Conservation (phyloP, 1,284 basidiomycete species). For the Anthracocystis setariae region DNA sequence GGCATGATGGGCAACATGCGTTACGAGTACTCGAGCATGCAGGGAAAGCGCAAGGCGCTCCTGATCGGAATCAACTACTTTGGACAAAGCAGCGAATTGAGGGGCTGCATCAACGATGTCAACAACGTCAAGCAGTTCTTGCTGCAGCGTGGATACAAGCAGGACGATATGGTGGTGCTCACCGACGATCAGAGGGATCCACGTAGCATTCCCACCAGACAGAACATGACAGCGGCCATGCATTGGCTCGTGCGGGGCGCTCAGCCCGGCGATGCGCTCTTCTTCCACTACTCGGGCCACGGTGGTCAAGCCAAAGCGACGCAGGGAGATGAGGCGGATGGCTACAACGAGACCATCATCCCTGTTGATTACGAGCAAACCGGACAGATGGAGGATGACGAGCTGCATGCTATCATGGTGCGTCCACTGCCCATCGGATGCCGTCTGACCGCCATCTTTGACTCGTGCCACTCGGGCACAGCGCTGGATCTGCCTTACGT, state of each 20-base stretch:
- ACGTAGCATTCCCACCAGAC: slow-evolving; percentile 64
- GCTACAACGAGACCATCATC: slow-evolving; percentile 67
- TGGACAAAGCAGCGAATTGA: slow-evolving; percentile 57
- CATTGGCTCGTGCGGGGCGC: slow-evolving; percentile 66
- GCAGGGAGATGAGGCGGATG: slow-evolving; percentile 67
- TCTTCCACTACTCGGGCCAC: slow-evolving; percentile 67
- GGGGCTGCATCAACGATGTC: slow-evolving; percentile 67
- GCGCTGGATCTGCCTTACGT: slow-evolving; percentile 67
- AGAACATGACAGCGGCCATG: slow-evolving; percentile 68
- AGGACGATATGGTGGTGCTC: slow-evolving; percentile 67
- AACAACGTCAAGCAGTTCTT: slow-evolving; percentile 66
- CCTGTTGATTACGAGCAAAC: slow-evolving; percentile 64
- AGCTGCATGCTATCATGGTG: slow-evolving; percentile 65
- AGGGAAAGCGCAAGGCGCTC: slow-evolving; percentile 66
- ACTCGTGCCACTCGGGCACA: slow-evolving; percentile 67
- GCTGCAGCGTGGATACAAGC: slow-evolving; percentile 62
- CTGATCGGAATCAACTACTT: slow-evolving; percentile 67
- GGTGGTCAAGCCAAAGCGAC: slow-evolving; percentile 65
- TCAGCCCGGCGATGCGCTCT: slow-evolving; percentile 64
- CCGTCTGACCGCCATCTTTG: slow-evolving; percentile 45
- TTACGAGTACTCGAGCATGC: slow-evolving; percentile 65
- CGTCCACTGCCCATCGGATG: slow-evolving; percentile 61
- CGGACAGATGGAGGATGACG: slow-evolving; percentile 67
- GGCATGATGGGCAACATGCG: slow-evolving; percentile 58
- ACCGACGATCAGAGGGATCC: slow-evolving; percentile 61